These are phyloP conservation scores for Emericellopsis atlantica DNA, from an alignment of 2,329 filamentous ascomycete genomes.

Conservation along the genomic window DNA sequence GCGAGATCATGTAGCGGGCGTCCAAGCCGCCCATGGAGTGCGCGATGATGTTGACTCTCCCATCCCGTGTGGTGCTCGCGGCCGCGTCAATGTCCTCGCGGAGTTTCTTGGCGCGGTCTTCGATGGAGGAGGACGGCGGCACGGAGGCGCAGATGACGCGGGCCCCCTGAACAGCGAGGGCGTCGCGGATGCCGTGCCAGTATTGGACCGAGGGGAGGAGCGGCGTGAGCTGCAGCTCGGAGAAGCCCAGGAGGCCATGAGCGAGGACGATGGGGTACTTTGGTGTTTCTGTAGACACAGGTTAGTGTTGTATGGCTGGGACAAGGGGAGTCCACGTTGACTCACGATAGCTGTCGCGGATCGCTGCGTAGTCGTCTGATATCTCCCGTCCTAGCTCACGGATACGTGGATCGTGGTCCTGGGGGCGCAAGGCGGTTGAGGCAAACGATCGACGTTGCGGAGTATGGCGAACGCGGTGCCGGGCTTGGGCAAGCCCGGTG, in stretches of 20 bases:
- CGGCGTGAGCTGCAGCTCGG: conserved; percentile 38
- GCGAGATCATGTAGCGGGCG: conserved; percentile 51
- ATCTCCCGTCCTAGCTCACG: conserved; percentile 27
- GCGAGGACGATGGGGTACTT: conserved; percentile 52
- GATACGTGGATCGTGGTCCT: conserved; percentile 12
- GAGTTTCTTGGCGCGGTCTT: conserved; percentile 46
- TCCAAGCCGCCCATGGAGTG: conserved; percentile 59
- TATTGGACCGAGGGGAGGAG: conserved; percentile 45
- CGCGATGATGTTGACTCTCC: conserved; percentile 63
- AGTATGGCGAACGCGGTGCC: too few relatives aligned
- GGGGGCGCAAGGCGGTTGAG: too few relatives aligned
- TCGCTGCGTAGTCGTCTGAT: conserved; percentile 30
- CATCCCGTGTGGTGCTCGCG: conserved; percentile 7
- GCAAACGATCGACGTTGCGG: too few relatives aligned
- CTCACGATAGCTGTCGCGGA: conserved; percentile 30
- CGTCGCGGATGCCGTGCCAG: conserved; percentile 52
- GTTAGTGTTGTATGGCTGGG: not conserved
- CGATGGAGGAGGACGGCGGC: conserved; percentile 47
- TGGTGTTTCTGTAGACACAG: conserved; percentile 30
- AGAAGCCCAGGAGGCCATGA: conserved; percentile 53
- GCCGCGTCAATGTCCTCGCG: conserved; percentile 37
- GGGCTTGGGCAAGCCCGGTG: too few relatives aligned
- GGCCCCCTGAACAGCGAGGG: conserved; percentile 37
- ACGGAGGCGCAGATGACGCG: conserved; percentile 49
- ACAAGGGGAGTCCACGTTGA: not conserved